Conservation (phyloP, 805 yeast genomes). For the Candida arabinofermentans region DNA sequence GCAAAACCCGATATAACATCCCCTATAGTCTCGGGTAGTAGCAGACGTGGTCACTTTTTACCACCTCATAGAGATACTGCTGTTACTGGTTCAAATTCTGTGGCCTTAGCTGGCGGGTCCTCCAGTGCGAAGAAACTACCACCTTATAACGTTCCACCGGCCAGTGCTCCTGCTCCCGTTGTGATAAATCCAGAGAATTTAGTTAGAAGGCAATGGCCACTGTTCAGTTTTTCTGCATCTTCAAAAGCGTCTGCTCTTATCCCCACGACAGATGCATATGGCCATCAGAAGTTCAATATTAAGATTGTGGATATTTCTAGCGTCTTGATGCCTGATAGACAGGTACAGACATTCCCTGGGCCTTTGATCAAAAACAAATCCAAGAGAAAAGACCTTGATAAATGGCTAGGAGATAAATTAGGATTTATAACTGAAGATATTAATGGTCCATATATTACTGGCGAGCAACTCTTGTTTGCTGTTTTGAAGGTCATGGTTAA, state of each 20-base stretch:
- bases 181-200: slow-evolving; percentile 52
- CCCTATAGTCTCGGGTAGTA: slow-evolving; percentile 5
- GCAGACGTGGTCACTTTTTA: slow-evolving; percentile 12
- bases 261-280: slow-evolving; percentile 38
- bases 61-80: slow-evolving; percentile 16
- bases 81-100: background rate
- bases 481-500: slow-evolving; percentile 23
- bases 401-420: slow-evolving; percentile 52
- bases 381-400: slow-evolving; percentile 62
- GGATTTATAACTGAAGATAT: slow-evolving; percentile 13
- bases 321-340: slow-evolving; percentile 41
- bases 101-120: background rate
- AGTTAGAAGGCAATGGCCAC: slow-evolving; percentile 63
- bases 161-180: slow-evolving; percentile 31
- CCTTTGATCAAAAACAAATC: slow-evolving; percentile 59
- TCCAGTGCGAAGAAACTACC: slow-evolving; percentile 1
- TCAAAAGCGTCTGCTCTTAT: slow-evolving; percentile 41
- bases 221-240: slow-evolving; percentile 62
- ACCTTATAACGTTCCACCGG: slow-evolving; percentile 1
- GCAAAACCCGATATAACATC: slow-evolving; percentile 15
- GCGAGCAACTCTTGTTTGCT: slow-evolving; percentile 27
- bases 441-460: slow-evolving; percentile 13
- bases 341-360: slow-evolving; percentile 57
- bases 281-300: slow-evolving; percentile 30
- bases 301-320: slow-evolving; percentile 33